Evolutionary conservation across 1,284 basidiomycete species (phyloP).

Genomic region (Apiotrichum montevideense): DNA sequence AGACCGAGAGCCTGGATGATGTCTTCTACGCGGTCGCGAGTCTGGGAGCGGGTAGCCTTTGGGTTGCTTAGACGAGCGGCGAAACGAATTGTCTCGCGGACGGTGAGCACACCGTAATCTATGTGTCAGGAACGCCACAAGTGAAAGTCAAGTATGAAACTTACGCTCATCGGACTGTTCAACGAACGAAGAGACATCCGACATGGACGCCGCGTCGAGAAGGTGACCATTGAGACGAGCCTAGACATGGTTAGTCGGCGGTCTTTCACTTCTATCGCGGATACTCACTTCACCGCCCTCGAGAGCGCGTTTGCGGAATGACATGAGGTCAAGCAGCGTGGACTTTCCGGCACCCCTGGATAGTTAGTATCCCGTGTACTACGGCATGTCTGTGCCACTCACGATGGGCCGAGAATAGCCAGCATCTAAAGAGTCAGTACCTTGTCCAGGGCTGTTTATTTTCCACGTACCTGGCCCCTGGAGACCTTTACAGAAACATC

Average conservation of each 20-base stretch:
- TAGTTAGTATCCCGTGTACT: not conserved
- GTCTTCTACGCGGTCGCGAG: conserved; percentile 9
- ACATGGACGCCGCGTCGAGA: conserved; percentile 9
- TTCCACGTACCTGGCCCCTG: conserved; percentile 7
- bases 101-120: conserved; percentile 45
- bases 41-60: conserved; percentile 5
- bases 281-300: conserved; percentile 14
- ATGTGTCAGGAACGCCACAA: conserved; percentile 5
- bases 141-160: not conserved
- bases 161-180: conserved; percentile 45
- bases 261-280: too few species aligned
- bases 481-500: conserved; percentile 12
- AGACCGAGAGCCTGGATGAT: conserved; percentile 19
- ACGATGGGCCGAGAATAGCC: conserved; percentile 17
- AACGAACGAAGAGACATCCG: conserved; percentile 35
- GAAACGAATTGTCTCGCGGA: conserved; percentile 28
- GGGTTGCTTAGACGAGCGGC: conserved; percentile 15
- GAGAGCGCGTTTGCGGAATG: conserved; percentile 24
- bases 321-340: conserved; percentile 45
- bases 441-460: not conserved
- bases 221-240: conserved; percentile 15
- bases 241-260: not conserved
- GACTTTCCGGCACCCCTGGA: conserved; percentile 37
- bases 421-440: conserved; percentile 14
- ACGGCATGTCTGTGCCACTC: not conserved